Evolutionary conservation across 1,139 yeast species (phyloP).

Genomic region (Pichia sp.): DNA sequence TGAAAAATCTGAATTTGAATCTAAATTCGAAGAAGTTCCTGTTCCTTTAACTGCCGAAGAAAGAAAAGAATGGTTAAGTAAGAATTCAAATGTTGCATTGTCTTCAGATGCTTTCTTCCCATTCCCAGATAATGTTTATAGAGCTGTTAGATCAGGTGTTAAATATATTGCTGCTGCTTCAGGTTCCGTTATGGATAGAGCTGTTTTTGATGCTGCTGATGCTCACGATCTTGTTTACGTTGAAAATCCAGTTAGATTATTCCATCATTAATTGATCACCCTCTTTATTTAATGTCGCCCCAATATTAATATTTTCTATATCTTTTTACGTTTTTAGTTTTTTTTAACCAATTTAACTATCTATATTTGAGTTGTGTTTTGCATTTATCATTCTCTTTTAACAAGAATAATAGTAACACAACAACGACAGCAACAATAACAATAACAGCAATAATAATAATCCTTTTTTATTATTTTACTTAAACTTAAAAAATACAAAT

Average conservation of each 20-base stretch:
- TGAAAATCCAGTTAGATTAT: conserved; percentile 92
- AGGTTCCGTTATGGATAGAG: conserved; percentile 97
- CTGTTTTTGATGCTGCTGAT: conserved; percentile 93
- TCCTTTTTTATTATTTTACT: neutral
- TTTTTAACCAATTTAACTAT: neutral
- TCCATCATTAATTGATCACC: conserved; percentile 78
- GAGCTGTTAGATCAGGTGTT: conserved; percentile 96
- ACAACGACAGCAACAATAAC: no score
- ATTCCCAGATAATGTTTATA: conserved; percentile 97
- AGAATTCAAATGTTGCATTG: conserved; percentile 78
- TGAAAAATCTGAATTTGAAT: conserved; percentile 85
- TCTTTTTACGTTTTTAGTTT: neutral
- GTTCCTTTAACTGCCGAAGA: conserved; percentile 75
- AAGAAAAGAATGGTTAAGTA: conserved; percentile 77
- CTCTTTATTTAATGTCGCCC: no score
- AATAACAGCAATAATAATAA: no score
- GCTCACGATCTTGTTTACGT: conserved; percentile 80
- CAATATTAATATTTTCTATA: neutral
- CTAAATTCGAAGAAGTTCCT: conserved; percentile 81
- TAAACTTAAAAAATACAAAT: neutral
- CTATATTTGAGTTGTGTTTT: no score
- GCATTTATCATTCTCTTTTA: no score
- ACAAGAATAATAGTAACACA: no score
- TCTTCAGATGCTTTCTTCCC: conserved; percentile 99
- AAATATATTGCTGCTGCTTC: conserved; percentile 94